phyloP scores from a whole-genome alignment of 495 filamentous ascomycete genomes.

The Aspergillus campestris region DNA sequence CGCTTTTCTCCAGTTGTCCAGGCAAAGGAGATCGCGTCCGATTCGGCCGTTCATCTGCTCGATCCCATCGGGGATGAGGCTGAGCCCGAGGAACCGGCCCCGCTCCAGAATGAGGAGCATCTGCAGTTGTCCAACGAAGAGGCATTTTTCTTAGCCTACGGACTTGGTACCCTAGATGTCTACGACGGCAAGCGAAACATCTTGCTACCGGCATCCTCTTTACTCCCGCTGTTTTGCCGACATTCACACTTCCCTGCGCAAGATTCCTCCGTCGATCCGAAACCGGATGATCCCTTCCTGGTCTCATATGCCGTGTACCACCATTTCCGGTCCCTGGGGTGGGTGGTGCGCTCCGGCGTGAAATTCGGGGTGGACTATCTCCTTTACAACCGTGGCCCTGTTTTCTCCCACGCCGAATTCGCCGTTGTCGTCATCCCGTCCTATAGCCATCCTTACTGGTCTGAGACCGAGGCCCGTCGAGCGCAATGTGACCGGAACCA shows the following conservation, averaged over 20 bases:
- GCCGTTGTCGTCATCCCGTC: constrained; percentile 76
- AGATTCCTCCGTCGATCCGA: constrained; percentile 21
- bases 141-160: constrained; percentile 83
- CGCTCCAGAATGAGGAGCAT: constrained; percentile 72
- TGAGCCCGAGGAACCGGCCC: constrained; percentile 15
- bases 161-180: constrained; percentile 67
- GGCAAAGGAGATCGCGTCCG: constrained; percentile 43
- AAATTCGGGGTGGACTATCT: constrained; percentile 95
- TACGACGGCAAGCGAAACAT: constrained; percentile 43
- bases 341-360: constrained; percentile 88
- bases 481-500: constrained; percentile 39
- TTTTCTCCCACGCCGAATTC: constrained; percentile 91
- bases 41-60: constrained; percentile 28
- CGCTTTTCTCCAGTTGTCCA: constrained; percentile 55
- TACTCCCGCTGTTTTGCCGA: constrained; percentile 58
- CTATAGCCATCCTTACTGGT: constrained; percentile 72
- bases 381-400: constrained; percentile 89
- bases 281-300: constrained; percentile 75
- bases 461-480: constrained; percentile 37
- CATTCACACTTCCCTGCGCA: constrained; percentile 62
- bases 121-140: constrained; percentile 86
- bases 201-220: constrained; percentile 26
- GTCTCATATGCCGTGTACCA: constrained; percentile 85
- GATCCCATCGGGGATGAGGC: constrained; percentile 16
- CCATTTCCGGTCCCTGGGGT: constrained; percentile 92